These are phyloP conservation scores for Pyrenochaeta sp. DNA, from an alignment of 2,329 filamentous ascomycete species.

Conservation along the genomic window DNA sequence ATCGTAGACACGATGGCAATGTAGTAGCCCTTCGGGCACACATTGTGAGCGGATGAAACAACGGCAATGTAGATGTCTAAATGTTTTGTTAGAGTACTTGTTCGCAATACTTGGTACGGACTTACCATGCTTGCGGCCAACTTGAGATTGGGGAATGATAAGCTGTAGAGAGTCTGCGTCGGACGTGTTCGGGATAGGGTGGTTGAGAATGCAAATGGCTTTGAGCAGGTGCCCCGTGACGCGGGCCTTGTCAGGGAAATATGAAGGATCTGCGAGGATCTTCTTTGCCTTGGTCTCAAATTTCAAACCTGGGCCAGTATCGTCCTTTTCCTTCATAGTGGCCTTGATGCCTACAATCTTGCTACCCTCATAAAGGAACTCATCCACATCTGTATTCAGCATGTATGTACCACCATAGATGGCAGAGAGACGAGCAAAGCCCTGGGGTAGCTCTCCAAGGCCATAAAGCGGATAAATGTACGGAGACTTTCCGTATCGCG, in stretches of 20 bases:
- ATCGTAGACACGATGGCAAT: slow-evolving; percentile 98
- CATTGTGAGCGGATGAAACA: slow-evolving; percentile 94
- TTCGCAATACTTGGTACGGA: slow-evolving; percentile 1
- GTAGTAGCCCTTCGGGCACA: slow-evolving; percentile 99
- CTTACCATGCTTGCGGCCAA: slow-evolving; percentile 93
- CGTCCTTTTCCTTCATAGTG: slow-evolving; percentile 89
- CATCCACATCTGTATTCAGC: slow-evolving; percentile 94
- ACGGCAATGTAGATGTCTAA: slow-evolving; percentile 95
- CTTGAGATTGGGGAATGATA: slow-evolving; percentile 97
- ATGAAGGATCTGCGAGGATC: slow-evolving; percentile 94
- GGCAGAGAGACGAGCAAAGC: slow-evolving; percentile 94
- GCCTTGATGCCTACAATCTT: slow-evolving; percentile 97
- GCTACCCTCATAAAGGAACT: slow-evolving; percentile 82
- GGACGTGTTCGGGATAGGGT: slow-evolving; percentile 89
- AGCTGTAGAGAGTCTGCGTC: slow-evolving; percentile 90
- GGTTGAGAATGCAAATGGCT: slow-evolving; percentile 96
- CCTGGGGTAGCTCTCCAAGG: slow-evolving; percentile 94
- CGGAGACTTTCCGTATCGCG: slow-evolving; percentile 95
- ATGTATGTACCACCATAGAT: slow-evolving; percentile 99
- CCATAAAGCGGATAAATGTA: slow-evolving; percentile 99
- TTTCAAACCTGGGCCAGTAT: slow-evolving; percentile 78
- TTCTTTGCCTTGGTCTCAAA: slow-evolving; percentile 97
- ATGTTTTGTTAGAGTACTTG: slow-evolving; percentile 10
- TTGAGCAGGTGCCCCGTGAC: slow-evolving; percentile 90
- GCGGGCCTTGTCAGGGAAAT: slow-evolving; percentile 90